Conservation (phyloP, 495 filamentous ascomycete genomes). For the Penicillium tannophilum region DNA sequence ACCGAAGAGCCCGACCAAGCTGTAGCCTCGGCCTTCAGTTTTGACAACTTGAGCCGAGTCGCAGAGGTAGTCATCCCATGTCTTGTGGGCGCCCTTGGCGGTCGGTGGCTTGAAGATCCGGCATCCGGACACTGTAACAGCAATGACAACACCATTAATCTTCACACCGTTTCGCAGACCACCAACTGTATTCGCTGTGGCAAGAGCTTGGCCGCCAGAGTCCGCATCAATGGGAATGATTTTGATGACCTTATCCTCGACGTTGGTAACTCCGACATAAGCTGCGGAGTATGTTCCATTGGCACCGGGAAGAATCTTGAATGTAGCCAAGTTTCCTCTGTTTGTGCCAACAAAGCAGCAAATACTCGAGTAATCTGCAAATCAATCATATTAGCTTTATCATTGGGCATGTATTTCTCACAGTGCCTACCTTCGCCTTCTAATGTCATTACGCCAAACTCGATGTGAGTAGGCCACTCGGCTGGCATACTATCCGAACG, state of each 20-base stretch:
- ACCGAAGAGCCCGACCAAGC: conserved; percentile 79
- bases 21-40: conserved; percentile 70
- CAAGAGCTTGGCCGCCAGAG: conserved; percentile 71
- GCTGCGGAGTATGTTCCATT: conserved; percentile 72
- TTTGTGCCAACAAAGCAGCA: conserved; percentile 90
- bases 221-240: conserved; percentile 79
- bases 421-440: conserved; percentile 70
- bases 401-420: background rate
- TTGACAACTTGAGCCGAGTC: conserved; percentile 75
- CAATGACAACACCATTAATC: conserved; percentile 70
- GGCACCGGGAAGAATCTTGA: conserved; percentile 79
- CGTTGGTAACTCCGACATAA: conserved; percentile 62
- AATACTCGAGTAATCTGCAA: conserved; percentile 83
- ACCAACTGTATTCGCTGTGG: conserved; percentile 70
- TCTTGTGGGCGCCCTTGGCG: conserved; percentile 83
- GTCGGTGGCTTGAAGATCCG: conserved; percentile 84
- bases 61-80: conserved; percentile 80
- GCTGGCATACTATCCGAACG: conserved; percentile 45
- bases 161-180: conserved; percentile 69
- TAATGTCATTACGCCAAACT: conserved; percentile 92
- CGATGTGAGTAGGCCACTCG: conserved; percentile 76
- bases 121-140: conserved; percentile 71
- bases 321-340: conserved; percentile 77
- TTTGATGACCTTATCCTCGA: conserved; percentile 73
- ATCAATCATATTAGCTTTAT: conserved; percentile 22